A percentile compares a stretch with the other conserved stretches of the same genome.
phyloP scores from a whole-genome alignment of 139 green algal species.

The Coelastrella sp. region DNA sequence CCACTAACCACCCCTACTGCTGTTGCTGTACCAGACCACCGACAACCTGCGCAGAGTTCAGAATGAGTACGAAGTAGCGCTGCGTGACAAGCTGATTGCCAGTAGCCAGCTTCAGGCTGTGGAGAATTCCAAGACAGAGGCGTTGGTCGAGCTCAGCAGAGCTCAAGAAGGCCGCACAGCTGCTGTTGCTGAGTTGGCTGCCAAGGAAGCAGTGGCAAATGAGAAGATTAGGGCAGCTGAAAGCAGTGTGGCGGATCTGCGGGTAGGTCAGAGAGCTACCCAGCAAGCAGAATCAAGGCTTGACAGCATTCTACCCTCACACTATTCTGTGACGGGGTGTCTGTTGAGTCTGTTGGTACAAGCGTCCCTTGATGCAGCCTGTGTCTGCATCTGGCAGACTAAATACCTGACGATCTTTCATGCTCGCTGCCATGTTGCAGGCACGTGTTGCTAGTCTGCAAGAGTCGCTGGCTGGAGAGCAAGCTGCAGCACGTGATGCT shows the following conservation, averaged over 20 bases:
- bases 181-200: neutral
- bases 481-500: neutral
- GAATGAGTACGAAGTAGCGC: neutral
- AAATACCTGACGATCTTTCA: too few relatives aligned
- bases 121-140: neutral
- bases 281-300: too few relatives aligned
- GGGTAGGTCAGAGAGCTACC: neutral
- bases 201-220: conserved; percentile 2
- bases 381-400: too few relatives aligned
- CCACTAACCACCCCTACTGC: neutral
- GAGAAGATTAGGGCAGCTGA: conserved; percentile 34
- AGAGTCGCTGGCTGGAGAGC: neutral
- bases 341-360: too few relatives aligned
- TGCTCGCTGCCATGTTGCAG: neutral
- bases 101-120: neutral
- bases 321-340: too few relatives aligned
- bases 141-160: neutral
- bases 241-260: neutral
- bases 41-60: neutral
- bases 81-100: conserved; percentile 16
- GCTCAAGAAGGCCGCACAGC: conserved; percentile 6
- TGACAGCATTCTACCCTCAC: too few relatives aligned
- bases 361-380: too few relatives aligned
- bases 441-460: neutral
- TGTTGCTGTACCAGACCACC: neutral